Evolutionary conservation across 1,284 basidiomycete species (phyloP), one percentile per base, ranked within the genome.

Genomic region (Coniferiporia weirii): DNA sequence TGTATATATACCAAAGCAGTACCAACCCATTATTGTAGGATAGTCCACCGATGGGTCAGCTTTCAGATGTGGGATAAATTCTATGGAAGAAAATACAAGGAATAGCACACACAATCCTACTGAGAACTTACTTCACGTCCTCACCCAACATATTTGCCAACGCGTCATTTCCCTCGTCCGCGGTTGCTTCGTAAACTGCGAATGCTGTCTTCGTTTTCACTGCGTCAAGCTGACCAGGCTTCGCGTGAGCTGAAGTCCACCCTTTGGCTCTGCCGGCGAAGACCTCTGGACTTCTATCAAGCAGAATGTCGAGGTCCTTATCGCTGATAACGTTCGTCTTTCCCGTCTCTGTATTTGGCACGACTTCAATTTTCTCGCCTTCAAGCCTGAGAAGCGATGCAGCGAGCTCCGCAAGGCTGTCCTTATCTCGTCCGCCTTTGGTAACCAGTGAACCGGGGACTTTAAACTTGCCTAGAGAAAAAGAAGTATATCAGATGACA

Each of bases 351-450:
- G 85, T 89, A 64, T 86, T 82, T 10, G 83, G 80, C 13, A 93
- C 91, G n/a, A 96, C 84, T 57, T 91, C 84, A 61, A 97, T 93
- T 69, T 93, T 88, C 72, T 97, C 92, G 19, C 87, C 87, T 68
- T 97, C 93, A 5, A 95, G 81, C 54, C 81, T 81, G 22, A 96
- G 76, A 20, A 98, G 74, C 7, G 84, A 80, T n/a, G 87, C 83
- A 0, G 93, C 91, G 77, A 95, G 82, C 64, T 94, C 91, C 0
- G 88, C 84, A 65, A 91, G 84, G 1, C 79, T 85, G 71, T 87
- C 85, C 17, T 76, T 58, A 12, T 66, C 73, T 68, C 77, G 76
- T 59, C 70, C 76, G 62, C 67, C 64, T 20, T 74, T 71, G 60
- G 67, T 75, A 63, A 71, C 79, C 51, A 68, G 79, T 2, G 76